Percentiles rank a stretch among this genome's conserved stretches.
Evolutionary conservation across 208 protist species (phyloP).

Genomic region (Angomonas ambiguus): DNA sequence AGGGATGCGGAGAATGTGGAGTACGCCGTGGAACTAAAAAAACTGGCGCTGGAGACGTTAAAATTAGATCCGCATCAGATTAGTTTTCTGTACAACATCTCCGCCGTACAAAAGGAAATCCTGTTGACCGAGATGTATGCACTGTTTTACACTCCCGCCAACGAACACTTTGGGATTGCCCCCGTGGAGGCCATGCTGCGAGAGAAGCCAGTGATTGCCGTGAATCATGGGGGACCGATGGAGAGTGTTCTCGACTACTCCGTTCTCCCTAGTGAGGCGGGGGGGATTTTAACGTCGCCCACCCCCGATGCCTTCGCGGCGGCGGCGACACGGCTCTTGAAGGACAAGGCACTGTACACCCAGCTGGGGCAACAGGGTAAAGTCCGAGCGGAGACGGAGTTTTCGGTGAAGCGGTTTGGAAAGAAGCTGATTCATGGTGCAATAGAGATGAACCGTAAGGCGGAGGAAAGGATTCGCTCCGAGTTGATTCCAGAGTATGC

Average conservation of each 20-base stretch:
- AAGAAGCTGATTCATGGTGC: not conserved
- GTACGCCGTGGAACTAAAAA: slow-evolving; percentile 69
- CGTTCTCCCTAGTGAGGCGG: slow-evolving; percentile 21
- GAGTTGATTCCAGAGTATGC: slow-evolving; percentile 2
- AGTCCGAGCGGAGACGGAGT: not conserved
- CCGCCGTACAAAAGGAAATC: slow-evolving; percentile 46
- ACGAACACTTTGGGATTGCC: slow-evolving; percentile 96
- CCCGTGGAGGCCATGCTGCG: slow-evolving; percentile 83
- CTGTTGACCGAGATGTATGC: slow-evolving; percentile 71
- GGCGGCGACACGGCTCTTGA: slow-evolving; percentile 27
- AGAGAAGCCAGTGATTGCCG: slow-evolving; percentile 85
- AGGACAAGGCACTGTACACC: slow-evolving; percentile 11
- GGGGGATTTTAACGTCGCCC: slow-evolving; percentile 52
- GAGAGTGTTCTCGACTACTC: slow-evolving; percentile 79
- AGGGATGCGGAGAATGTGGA: slow-evolving; percentile 77
- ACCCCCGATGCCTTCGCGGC: slow-evolving; percentile 55
- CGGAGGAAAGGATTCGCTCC: not conserved
- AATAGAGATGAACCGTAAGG: slow-evolving; percentile 5
- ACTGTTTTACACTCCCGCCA: slow-evolving; percentile 92
- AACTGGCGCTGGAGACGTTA: slow-evolving; percentile 28
- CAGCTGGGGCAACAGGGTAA: not conserved
- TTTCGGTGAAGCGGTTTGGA: not conserved
- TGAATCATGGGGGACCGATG: slow-evolving; percentile 88
- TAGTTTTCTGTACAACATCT: slow-evolving; percentile 82
- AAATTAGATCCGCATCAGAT: slow-evolving; percentile 28